Base-by-base conservation (phyloP, 2,329 filamentous ascomycete genomes). In the Microsporum ferrugineum region DNA sequence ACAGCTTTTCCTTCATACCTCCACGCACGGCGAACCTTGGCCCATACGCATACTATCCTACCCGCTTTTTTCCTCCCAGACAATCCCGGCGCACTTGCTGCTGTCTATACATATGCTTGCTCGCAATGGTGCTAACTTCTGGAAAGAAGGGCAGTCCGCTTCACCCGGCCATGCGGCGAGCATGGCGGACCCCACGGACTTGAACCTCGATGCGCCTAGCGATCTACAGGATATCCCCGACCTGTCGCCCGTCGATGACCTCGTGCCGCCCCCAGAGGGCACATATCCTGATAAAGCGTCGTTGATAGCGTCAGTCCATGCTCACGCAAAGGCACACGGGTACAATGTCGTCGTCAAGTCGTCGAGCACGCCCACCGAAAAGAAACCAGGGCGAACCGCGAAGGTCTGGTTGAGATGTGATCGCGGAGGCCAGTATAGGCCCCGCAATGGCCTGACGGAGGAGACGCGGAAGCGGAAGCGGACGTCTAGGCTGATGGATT, bases 341-440 rank as follows among this genome's bases (percentile, higher is more conserved):
- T 77, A 77, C 63, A 76, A 76, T 64, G 71, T 77, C 29, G 75
- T 77, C 6, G 73, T 77, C 57, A 77, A 77, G 58, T 76, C 75
- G n/a, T 77, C 75, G 17, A 76, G 74, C 62, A 76, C 72, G 0
- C 75, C 75, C 5, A 77, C 74, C 4, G 74, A 76, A 60, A 76
- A 76, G 65, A 77, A 77, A 58, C 75, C 75, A 5, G 74, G 74
- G 34, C 72, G 75, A 8, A 75, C 73, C 1, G 74, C 74, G 39
- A 77, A 77, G 57, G 71, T 77, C 6, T 77, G 75, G 75, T 65
- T 77, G 62, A 72, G 75, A 56, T 77, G 75, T 67, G 75, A 77
- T 65, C 73, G 75, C 29, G 75, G 75, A 45, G 75, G 75, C 14
- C 74, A 76, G 57, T 77, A 77, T 65, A 74, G 75, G 39, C 75